Evolutionary conservation across 495 filamentous ascomycete species (phyloP).

Genomic region (Aspergillus panamensis): DNA sequence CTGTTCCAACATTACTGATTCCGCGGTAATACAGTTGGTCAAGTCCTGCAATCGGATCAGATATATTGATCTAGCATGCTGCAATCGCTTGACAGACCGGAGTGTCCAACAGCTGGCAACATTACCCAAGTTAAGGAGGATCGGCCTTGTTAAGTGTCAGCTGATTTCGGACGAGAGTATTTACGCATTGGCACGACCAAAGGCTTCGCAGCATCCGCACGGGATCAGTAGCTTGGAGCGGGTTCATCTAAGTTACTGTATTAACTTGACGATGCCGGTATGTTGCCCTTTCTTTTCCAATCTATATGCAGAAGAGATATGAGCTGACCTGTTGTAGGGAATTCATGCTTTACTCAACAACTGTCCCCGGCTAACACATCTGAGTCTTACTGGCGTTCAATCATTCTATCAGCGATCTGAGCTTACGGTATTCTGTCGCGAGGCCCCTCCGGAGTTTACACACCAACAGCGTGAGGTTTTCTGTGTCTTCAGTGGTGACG

Average conservation of each 20-base stretch:
- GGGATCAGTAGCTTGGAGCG: slow-evolving; percentile 69
- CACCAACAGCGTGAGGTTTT: slow-evolving; percentile 92
- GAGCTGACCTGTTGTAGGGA: slow-evolving; percentile 52
- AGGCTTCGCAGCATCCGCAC: slow-evolving; percentile 39
- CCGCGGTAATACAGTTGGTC: slow-evolving; percentile 77
- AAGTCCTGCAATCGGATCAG: slow-evolving; percentile 86
- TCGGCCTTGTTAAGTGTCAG: slow-evolving; percentile 91
- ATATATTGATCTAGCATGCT: slow-evolving; percentile 97
- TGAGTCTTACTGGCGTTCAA: slow-evolving; percentile 92
- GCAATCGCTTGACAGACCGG: slow-evolving; percentile 78
- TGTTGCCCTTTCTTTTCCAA: slow-evolving; percentile 24
- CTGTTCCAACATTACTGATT: slow-evolving; percentile 85
- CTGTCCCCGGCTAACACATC: slow-evolving; percentile 88
- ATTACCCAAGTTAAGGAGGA: slow-evolving; percentile 87
- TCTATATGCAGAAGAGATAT: no score
- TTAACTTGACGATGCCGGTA: slow-evolving; percentile 73
- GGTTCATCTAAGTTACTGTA: slow-evolving; percentile 96
- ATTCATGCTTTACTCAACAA: slow-evolving; percentile 85
- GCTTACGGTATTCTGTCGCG: slow-evolving; percentile 76
- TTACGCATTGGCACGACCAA: slow-evolving; percentile 67
- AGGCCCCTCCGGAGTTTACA: slow-evolving; percentile 88
- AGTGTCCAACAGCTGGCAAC: slow-evolving; percentile 82
- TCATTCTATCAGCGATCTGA: slow-evolving; percentile 71
- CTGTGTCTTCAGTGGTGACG: slow-evolving; percentile 92
- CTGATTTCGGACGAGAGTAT: slow-evolving; percentile 88